A percentile compares a stretch with the other conserved stretches of the same genome.
phyloP scores from a whole-genome alignment of 148 eudicot genomes.

The Oxyria digyna region DNA sequence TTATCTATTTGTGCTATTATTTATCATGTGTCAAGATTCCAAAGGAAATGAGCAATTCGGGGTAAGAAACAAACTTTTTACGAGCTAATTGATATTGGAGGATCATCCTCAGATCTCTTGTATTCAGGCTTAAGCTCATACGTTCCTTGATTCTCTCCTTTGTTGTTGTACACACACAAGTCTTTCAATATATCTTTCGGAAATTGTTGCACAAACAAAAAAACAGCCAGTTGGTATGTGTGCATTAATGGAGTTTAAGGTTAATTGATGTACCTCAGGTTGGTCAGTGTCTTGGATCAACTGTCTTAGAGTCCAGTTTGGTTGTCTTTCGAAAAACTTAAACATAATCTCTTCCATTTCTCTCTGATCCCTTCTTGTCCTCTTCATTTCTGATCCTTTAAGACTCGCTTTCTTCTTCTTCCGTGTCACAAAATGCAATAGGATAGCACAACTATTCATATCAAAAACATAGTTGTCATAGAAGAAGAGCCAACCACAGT shows the following conservation, averaged over 20 bases:
- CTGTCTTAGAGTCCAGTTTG: conserved; percentile 86
- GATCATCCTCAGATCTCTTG: conserved; percentile 28
- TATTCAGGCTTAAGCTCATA: conserved; percentile 70
- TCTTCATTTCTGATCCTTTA: conserved; percentile 57
- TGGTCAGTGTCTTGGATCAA: conserved; percentile 66
- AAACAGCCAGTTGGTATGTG: no score
- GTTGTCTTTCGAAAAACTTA: conserved; percentile 69
- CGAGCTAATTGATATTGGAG: not conserved
- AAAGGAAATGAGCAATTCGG: no score
- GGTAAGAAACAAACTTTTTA: no score
- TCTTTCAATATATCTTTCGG: conserved; percentile 58
- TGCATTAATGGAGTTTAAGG: not conserved
- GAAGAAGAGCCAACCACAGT: conserved; percentile 8
- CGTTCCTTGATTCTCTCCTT: conserved; percentile 52
- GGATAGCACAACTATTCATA: not conserved
- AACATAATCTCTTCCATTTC: conserved; percentile 85
- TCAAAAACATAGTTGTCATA: no score
- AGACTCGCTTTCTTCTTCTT: conserved; percentile 53
- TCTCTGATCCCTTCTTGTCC: conserved; percentile 78
- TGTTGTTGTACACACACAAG: conserved; percentile 56
- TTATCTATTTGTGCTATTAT: no score
- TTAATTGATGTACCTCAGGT: conserved; percentile 46
- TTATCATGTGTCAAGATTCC: no score
- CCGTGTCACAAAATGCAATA: conserved; percentile 17
- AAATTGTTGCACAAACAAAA: conserved; percentile 40